Base-by-base conservation (phyloP, 148 eudicot species). In the Chenopodium berlandieri region DNA sequence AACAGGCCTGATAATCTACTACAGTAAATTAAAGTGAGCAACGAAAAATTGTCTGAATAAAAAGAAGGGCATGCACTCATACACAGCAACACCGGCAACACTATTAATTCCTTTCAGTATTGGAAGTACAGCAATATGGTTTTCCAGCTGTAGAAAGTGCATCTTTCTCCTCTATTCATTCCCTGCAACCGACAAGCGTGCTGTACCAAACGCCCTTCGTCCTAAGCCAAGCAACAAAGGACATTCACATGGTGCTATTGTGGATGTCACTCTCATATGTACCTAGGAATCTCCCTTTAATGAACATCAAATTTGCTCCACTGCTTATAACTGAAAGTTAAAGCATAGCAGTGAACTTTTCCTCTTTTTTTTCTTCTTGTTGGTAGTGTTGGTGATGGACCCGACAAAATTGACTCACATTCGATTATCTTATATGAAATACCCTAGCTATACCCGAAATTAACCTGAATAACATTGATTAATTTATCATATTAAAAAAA, bases 241-340 rank as follows among this genome's bases (percentile, higher is more conserved):
- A 32, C 46, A 58, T 75, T 64, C 80, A 84, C 83, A 83, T 83
- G 82, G 50, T 74, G 72, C 56, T 66, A 64, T 78, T 54, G 47
- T 50, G 48, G 4, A 68, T 68, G 79, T 83, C 82, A 67, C 63
- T 79, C 22, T 79, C 85, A 78, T 56, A 22, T 0, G 34, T 63
- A 37, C 32, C 44, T 48, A 22, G 81, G 81, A 78, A 77, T 82
- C 77, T 82, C 40, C 31, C 65, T 58, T 56, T 54, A 20, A 22
- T 76, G 7, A 19, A 19, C 75, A 54, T 68, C 79, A 68, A 75
- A 25, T 75, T 82, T 82, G 84, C 80, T 82, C 40, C 66, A 69
- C 82, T 80, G 31, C 77, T 37, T 71, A 79, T 79, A 58, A 60
- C 31, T 80, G 22, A 60, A 60, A 72, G 66, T 71, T 46, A 73